Evolutionary conservation across 2,329 filamentous ascomycete species (phyloP), one percentile per base, ranked within the genome.

Genomic region (Dactylellina leptospora): DNA sequence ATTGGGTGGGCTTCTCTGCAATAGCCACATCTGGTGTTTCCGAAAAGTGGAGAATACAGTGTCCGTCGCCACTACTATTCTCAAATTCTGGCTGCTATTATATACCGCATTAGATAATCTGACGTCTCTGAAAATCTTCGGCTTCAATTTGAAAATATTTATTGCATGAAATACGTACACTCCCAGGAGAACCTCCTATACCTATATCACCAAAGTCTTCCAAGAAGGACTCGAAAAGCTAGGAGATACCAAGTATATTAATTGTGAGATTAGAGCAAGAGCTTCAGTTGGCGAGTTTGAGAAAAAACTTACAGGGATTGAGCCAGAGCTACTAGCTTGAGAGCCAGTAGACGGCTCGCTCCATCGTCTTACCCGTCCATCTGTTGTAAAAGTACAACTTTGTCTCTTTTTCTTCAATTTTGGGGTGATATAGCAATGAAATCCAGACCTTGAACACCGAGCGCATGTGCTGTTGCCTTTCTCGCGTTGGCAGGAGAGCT

Each of bases 401-500:
- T 27, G 56, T 23, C 16, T 36, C 18, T 9, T 36, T 23, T 50
- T 60, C 22, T 50, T 50, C 23, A 38, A 36, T 16, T 18, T 60
- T 4, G 56, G 56, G 1, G 56, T 60, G 13, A 60, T 60, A 10
- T 25, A 22, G 16, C 56, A 60, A 9, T 3, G 10, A 23, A 30
- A 11, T 5, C 28, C 28, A 1, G 56, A 36, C 16, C 30, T 48
- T 1, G 44, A 20, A 28, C 56, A 60, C 27, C 56, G 56, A 60
- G 20, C 18, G 20, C 42, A 60, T 4, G 56, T 28, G 6, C 56
- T 30, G 27, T 4, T 45, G 13, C 28, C 25, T n/a, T 9, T 25
- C 10, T 50, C 56, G 20, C 56, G 42, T n/a, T 50, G 48, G 44
- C 56, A 50, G 6, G 27, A 50, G 2, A 60, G 42, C 44, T 60